phyloP scores from a whole-genome alignment of 805 yeast genomes.

The Ogataea henricii region DNA sequence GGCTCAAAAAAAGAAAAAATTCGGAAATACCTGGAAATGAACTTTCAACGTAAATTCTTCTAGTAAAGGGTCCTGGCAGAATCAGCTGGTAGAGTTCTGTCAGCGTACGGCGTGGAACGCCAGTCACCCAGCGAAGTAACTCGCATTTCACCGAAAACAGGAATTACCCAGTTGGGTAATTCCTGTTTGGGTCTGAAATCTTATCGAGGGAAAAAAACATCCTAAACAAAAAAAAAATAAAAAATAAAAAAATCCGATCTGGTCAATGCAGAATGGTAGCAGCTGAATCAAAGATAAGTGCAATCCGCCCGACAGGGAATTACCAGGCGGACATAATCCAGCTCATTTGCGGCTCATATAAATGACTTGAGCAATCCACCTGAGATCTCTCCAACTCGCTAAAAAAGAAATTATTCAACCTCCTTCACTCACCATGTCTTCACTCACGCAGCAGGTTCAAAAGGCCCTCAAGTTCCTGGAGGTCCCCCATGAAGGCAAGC shows the following conservation, averaged over 20 bases:
- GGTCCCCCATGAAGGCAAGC: conserved; percentile 3
- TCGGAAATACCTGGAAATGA: too few relatives aligned
- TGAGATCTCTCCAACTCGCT: neutral
- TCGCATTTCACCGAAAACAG: neutral
- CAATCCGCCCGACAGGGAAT: too few relatives aligned
- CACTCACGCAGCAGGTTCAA: neutral
- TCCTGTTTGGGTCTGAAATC: neutral
- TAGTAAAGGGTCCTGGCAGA: too few relatives aligned
- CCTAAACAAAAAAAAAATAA: too few relatives aligned
- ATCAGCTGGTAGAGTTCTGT: too few relatives aligned
- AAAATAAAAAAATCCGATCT: neutral
- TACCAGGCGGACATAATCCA: too few relatives aligned
- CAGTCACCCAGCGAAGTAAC: too few relatives aligned
- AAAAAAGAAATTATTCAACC: neutral
- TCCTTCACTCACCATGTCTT: neutral
- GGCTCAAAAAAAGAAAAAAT: too few relatives aligned
- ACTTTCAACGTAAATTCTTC: too few relatives aligned
- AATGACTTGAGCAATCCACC: neutral
- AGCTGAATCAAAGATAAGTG: too few relatives aligned
- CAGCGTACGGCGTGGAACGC: too few relatives aligned
- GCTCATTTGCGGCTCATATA: neutral
- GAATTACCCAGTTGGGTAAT: neutral
- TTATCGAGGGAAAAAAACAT: neutral
- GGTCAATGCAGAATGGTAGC: neutral
- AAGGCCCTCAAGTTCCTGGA: conserved; percentile 2